Conservation (phyloP, 2,329 filamentous ascomycete genomes). For the Fusarium tricinctum region DNA sequence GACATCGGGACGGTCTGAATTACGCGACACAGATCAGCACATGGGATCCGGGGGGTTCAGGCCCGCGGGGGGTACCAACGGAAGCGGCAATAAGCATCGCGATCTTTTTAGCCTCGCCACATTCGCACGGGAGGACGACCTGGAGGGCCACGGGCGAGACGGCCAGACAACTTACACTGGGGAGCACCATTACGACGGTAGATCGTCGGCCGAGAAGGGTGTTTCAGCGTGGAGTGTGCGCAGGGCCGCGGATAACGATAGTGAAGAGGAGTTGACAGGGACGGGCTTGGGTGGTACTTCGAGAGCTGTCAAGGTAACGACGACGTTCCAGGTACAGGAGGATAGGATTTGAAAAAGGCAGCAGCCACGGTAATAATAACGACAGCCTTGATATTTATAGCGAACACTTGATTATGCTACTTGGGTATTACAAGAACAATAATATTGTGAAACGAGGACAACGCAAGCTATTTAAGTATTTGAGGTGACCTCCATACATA, state of each 20-base stretch:
- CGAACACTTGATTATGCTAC: conserved; percentile 2
- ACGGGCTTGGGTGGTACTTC: conserved; percentile 3
- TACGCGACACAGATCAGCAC: conserved; percentile 36
- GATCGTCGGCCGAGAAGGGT: conserved; percentile 32
- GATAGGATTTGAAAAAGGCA: conserved; percentile 34
- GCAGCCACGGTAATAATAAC: conserved; percentile 17
- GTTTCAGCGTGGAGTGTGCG: conserved; percentile 34
- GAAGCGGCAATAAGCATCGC: conserved; percentile 27
- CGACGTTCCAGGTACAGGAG: conserved; percentile 35
- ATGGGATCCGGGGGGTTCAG: conserved; percentile 21
- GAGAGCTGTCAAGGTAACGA: conserved; percentile 39
- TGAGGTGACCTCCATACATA: neutral
- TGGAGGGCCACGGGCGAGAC: conserved; percentile 38
- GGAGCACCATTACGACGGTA: conserved; percentile 31
- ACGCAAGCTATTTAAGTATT: conserved; percentile 17
- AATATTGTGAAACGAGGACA: neutral
- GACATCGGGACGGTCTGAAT: conserved; percentile 38
- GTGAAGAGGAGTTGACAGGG: conserved; percentile 43
- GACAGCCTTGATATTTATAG: conserved; percentile 32
- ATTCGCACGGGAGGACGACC: conserved; percentile 47
- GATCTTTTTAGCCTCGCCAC: conserved; percentile 51
- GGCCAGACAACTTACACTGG: conserved; percentile 39
- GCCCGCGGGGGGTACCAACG: conserved; percentile 24
- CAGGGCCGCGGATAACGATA: conserved; percentile 30
- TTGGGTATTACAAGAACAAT: neutral